Evolutionary conservation across 352 stramenopile genomes (phyloP), one percentile per base, ranked within the genome.

Genomic region (Blastocystis sp.): DNA sequence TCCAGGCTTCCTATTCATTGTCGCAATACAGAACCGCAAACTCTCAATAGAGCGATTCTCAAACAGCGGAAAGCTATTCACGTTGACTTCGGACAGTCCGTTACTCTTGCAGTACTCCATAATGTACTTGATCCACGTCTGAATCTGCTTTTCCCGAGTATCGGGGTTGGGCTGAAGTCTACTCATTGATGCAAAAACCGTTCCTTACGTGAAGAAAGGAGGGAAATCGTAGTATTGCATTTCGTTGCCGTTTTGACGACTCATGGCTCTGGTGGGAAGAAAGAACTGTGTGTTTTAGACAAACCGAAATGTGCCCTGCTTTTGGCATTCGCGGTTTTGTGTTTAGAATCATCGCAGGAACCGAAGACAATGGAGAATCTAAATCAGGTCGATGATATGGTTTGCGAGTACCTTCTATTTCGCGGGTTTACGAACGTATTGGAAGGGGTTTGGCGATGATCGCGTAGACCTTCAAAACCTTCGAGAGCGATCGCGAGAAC

Each of bases 301-400:
- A 34, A 34, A 34, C 28, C 28, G 28, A 34, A 34, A 34, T 34
- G 28, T 34, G 28, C 28, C 28, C 28, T 34, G 28, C 28, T 34
- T 34, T 34, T 34, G 28, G 28, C 28, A 34, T 34, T 34, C 0
- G 28, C 0, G 28, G 28, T 34, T 34, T 34, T 34, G 28, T 34
- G 28, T 34, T 34, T 34, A 34, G 28, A 34, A 34, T 34, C 28
- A 34, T 34, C 28, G 28, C 28, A 34, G 28, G 28, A 34, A 34
- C 28, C 28, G 28, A 28, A 38, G 21, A 63, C 34, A 63, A 81
- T 81, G 71, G 42, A 81, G 71, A 81, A 65, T 65, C 24, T 81
- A 34, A 81, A 81, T 81, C 71, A 81, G 43, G 42, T 81, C n/a
- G 71, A 81, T 66, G 71, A 81, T 65, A 81, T 81, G 71, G 57